These are phyloP conservation scores for Penicillium sp. DNA, from an alignment of 2,329 filamentous ascomycete species.

Conservation along the genomic window DNA sequence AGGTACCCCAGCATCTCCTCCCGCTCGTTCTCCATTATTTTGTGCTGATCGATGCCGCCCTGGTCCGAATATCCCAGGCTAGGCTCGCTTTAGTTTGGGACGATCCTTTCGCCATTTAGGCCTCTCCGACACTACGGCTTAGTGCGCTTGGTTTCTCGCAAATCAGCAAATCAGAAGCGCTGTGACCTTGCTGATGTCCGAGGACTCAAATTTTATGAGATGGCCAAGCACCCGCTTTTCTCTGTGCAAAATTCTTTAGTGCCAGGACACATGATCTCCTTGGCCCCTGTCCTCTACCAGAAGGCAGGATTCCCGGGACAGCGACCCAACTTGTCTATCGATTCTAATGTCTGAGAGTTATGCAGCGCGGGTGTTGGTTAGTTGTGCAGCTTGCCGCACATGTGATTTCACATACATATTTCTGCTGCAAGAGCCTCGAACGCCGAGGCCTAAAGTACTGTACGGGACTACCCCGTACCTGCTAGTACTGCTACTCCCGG, in stretches of 20 bases:
- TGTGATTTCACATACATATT: background rate
- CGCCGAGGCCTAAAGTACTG: slow-evolving; percentile 4
- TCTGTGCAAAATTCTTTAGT: background rate
- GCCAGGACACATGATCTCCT: background rate
- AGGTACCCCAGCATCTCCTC: slow-evolving; percentile 6
- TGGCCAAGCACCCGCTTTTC: background rate
- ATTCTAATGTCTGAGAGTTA: background rate
- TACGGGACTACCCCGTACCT: background rate
- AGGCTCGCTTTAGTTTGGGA: background rate
- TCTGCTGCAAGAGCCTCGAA: background rate
- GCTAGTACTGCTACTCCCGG: too few relatives aligned
- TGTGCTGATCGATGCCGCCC: slow-evolving; percentile 6
- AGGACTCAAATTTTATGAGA: background rate
- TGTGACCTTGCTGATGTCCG: background rate
- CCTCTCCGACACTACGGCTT: slow-evolving; percentile 4
- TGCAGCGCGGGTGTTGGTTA: background rate
- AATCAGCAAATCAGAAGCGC: background rate
- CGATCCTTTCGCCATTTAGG: slow-evolving; percentile 6
- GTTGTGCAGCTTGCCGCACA: background rate
- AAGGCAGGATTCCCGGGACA: background rate
- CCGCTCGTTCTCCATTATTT: slow-evolving; percentile 2
- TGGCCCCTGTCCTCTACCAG: background rate
- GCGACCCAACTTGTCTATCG: background rate
- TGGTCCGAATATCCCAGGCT: background rate
- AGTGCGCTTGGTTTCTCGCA: background rate